Percentiles rank a stretch among this genome's conserved stretches.
Evolutionary conservation across 2,329 filamentous ascomycete genomes (phyloP).

Genomic region (Penicillium sp.): DNA sequence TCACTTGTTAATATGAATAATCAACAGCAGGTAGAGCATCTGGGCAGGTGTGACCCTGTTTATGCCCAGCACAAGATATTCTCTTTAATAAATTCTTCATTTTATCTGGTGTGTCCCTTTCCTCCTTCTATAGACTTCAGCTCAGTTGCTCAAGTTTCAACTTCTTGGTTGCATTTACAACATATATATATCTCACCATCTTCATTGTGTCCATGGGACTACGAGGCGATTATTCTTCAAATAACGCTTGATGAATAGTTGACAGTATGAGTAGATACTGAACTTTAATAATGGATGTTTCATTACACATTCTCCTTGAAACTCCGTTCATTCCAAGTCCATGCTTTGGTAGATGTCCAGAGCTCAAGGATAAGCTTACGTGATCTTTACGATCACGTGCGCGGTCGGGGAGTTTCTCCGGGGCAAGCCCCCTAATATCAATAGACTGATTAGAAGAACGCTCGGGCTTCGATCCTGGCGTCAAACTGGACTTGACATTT

Average conservation of each 20-base stretch:
- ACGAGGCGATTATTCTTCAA: background rate
- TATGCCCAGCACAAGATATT: background rate
- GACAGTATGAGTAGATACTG: no score
- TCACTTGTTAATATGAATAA: background rate
- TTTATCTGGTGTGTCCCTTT: background rate
- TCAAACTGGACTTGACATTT: constrained; percentile 23
- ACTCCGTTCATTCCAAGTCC: background rate
- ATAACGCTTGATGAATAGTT: background rate
- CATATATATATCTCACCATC: background rate
- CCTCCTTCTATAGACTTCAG: background rate
- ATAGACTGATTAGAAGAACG: constrained; percentile 15
- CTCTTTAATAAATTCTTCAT: background rate
- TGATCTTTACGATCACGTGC: constrained; percentile 20
- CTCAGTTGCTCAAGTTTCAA: background rate
- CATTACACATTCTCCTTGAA: background rate
- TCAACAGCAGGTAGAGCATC: background rate
- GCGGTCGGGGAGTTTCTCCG: constrained; percentile 23
- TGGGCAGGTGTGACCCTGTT: background rate
- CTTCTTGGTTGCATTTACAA: background rate
- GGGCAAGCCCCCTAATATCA: constrained; percentile 24
- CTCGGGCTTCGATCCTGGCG: constrained; percentile 30
- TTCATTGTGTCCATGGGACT: background rate
- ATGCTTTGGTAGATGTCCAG: no score
- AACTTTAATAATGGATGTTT: background rate
- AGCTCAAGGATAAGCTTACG: background rate